Conservation (phyloP, 306 rosid genomes). For the Vigna radiata region DNA sequence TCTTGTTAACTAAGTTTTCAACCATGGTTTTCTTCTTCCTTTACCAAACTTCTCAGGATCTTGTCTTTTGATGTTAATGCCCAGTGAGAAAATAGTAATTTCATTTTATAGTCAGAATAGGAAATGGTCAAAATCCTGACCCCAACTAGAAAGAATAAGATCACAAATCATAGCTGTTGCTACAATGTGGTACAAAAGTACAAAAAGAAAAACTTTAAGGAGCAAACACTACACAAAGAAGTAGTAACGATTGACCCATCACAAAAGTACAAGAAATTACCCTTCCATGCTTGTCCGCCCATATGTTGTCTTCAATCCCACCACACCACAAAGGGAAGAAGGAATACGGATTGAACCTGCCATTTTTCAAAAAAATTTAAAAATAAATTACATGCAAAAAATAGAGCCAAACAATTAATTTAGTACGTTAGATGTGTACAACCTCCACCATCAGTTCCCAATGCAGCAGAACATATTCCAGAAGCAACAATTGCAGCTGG, state of each 20-base stretch:
- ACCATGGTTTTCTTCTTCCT: neutral
- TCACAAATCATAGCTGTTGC: constrained; percentile 19
- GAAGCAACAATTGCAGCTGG: constrained; percentile 98
- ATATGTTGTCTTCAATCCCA: constrained; percentile 87
- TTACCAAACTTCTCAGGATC: constrained; percentile 5
- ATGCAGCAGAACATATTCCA: constrained; percentile 93
- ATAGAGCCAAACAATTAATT: constrained; percentile 34
- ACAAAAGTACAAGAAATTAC: constrained; percentile 58
- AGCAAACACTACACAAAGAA: constrained; percentile 10
- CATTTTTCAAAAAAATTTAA: constrained; percentile 43
- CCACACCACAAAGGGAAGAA: constrained; percentile 96
- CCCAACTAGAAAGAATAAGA: constrained; percentile 28
- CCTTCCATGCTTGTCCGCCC: constrained; percentile 81
- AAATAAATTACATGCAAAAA: constrained; percentile 24
- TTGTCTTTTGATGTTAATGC: constrained; percentile 16
- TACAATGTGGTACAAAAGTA: constrained; percentile 1
- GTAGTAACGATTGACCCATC: constrained; percentile 15
- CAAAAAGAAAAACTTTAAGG: neutral
- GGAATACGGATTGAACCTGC: constrained; percentile 98
- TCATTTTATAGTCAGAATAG: constrained; percentile 26
- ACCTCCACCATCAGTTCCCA: constrained; percentile 99
- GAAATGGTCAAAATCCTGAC: constrained; percentile 28
- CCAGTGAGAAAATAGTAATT: neutral
- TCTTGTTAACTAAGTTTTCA: constrained; percentile 23
- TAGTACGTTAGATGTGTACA: constrained; percentile 48